These are phyloP conservation scores for Ophiostoma novo-ulmi DNA, from an alignment of 2,329 filamentous ascomycete genomes.

Conservation along the genomic window DNA sequence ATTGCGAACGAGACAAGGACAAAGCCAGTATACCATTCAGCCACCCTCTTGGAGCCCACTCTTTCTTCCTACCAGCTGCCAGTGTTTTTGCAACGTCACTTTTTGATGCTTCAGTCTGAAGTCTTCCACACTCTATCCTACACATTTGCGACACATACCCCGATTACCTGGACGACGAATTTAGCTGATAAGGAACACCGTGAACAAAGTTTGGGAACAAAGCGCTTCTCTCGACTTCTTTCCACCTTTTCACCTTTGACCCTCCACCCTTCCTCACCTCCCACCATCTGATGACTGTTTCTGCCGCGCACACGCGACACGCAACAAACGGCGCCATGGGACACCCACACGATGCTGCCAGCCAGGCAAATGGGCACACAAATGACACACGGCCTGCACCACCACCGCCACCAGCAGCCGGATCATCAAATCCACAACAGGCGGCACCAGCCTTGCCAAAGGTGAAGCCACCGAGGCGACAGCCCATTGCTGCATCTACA, in stretches of 20 bases:
- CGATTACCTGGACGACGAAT: not conserved
- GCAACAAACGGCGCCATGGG: constrained; percentile 33
- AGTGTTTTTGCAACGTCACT: not conserved
- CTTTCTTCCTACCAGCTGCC: not conserved
- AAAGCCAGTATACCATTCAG: not conserved
- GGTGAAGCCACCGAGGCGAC: constrained; percentile 52
- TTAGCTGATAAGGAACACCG: not conserved
- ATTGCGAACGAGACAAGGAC: not conserved
- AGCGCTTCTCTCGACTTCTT: not conserved
- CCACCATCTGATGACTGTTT: constrained; percentile 35
- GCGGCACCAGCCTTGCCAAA: constrained; percentile 27
- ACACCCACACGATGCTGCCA: constrained; percentile 32
- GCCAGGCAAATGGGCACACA: constrained; percentile 35
- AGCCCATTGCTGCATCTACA: constrained; percentile 76
- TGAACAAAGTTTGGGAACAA: constrained; percentile 8
- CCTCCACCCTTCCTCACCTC: not conserved
- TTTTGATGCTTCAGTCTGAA: not conserved
- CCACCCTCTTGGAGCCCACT: not conserved
- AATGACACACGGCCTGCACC: constrained; percentile 41
- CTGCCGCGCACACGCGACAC: constrained; percentile 34
- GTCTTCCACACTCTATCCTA: not conserved
- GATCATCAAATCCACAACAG: constrained; percentile 38
- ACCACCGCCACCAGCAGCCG: constrained; percentile 42
- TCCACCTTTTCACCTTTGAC: not conserved
- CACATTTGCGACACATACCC: not conserved